Evolutionary conservation across 169 alveolate genomes (phyloP).

Genomic region (Cyclospora cayetanensis): DNA sequence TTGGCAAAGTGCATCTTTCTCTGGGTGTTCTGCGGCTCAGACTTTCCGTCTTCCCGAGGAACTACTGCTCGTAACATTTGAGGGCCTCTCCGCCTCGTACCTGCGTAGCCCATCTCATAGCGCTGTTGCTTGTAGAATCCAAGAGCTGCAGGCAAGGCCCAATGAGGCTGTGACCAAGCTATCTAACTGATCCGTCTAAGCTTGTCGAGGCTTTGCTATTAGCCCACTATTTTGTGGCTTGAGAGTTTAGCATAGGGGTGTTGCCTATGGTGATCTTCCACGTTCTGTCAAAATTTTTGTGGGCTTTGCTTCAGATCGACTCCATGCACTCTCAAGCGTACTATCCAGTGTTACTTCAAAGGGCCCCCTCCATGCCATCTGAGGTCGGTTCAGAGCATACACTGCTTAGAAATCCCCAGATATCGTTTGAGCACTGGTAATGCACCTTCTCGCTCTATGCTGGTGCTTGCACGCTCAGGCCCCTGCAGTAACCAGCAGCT

Average conservation of each 20-base stretch:
- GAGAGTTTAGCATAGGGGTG: background rate
- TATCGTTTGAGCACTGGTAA: too few relatives aligned
- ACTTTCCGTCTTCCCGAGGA: slow-evolving; percentile 61
- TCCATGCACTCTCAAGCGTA: slow-evolving; percentile 71
- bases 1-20: background rate
- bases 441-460: too few relatives aligned
- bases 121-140: slow-evolving; percentile 52
- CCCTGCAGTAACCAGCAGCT: background rate
- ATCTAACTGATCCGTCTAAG: too few relatives aligned
- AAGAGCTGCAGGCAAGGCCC: slow-evolving; percentile 53
- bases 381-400: background rate
- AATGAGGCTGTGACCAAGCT: too few relatives aligned
- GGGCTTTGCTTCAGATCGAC: slow-evolving; percentile 27
- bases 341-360: slow-evolving; percentile 70
- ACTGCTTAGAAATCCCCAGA: too few relatives aligned
- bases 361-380: slow-evolving; percentile 62
- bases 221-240: too few relatives aligned
- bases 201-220: background rate
- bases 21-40: background rate
- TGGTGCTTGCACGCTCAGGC: too few relatives aligned
- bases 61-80: slow-evolving; percentile 37
- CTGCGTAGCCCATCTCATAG: slow-evolving; percentile 26
- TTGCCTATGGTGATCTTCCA: background rate
- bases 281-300: background rate
- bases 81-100: slow-evolving; percentile 7